Evolutionary conservation across 2,329 filamentous ascomycete genomes (phyloP).

Genomic region (Colletotrichum tabaci): DNA sequence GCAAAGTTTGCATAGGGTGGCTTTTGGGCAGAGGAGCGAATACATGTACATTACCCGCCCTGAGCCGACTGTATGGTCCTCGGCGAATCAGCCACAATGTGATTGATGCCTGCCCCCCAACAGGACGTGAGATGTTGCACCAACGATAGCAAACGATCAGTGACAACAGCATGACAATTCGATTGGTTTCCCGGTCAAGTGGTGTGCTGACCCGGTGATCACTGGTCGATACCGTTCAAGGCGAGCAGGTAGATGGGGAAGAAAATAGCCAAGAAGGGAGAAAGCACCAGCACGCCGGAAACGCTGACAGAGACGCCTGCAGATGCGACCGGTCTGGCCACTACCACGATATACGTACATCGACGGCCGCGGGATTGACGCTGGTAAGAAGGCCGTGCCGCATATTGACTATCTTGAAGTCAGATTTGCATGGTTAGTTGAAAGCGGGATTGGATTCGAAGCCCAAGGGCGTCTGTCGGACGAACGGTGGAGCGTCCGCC

Average conservation of each 20-base stretch:
- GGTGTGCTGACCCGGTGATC: constrained; percentile 21
- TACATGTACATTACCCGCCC: constrained; percentile 37
- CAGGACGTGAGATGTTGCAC: not conserved
- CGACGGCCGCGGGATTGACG: constrained; percentile 16
- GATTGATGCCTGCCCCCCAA: constrained; percentile 15
- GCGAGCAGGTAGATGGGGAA: constrained; percentile 18
- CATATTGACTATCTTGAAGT: constrained; percentile 8
- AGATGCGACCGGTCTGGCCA: constrained; percentile 20
- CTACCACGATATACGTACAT: constrained; percentile 7
- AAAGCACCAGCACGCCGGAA: constrained; percentile 25
- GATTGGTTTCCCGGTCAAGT: constrained; percentile 25
- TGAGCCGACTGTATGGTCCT: constrained; percentile 9
- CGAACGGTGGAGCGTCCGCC: constrained; percentile 22
- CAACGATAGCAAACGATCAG: not conserved
- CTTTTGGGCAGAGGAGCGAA: constrained; percentile 26
- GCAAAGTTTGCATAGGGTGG: constrained; percentile 21
- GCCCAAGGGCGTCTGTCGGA: constrained; percentile 1
- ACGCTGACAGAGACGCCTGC: constrained; percentile 24
- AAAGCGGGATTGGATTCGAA: constrained; percentile 2
- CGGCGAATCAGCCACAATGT: constrained; percentile 23
- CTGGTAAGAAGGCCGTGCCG: constrained; percentile 25
- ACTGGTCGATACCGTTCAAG: constrained; percentile 31
- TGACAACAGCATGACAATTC: constrained; percentile 13
- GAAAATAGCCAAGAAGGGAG: constrained; percentile 7
- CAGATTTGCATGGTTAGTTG: not conserved